A percentile compares a stretch with the other conserved stretches of the same genome.
Conservation (phyloP, 2,329 filamentous ascomycete genomes). For the Cercospora sojina region DNA sequence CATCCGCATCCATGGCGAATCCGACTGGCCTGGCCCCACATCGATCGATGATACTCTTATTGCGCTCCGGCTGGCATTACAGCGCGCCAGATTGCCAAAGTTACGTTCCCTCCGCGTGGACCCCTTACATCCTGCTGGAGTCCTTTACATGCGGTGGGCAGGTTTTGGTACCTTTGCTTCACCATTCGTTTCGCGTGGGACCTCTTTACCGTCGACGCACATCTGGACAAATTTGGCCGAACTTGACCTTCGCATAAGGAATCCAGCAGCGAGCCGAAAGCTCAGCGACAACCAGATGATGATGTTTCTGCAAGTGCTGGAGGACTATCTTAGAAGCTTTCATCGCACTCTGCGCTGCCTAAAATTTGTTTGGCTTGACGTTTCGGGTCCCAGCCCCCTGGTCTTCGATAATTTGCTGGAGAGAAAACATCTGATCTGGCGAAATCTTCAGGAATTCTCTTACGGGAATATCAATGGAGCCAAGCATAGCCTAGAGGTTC, state of each 20-base stretch:
- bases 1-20: conserved; percentile 31
- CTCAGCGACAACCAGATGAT: conserved; percentile 28
- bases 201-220: not conserved
- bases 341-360: conserved; percentile 30
- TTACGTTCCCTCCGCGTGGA: conserved; percentile 28
- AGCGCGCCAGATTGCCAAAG: conserved; percentile 23
- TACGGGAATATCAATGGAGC: conserved; percentile 27
- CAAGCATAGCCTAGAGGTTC: not conserved
- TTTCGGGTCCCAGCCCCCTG: conserved; percentile 35
- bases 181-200: conserved; percentile 5
- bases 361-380: conserved; percentile 36
- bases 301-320: conserved; percentile 35
- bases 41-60: conserved; percentile 31
- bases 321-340: conserved; percentile 37
- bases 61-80: conserved; percentile 32
- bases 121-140: conserved; percentile 36
- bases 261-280: conserved; percentile 22
- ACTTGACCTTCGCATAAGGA: conserved; percentile 34
- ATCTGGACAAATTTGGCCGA: conserved; percentile 32
- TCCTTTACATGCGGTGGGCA: conserved; percentile 38
- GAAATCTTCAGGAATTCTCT: conserved; percentile 27
- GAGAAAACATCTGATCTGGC: conserved; percentile 26
- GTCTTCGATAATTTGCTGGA: conserved; percentile 26
- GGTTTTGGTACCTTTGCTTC: conserved; percentile 30
- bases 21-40: conserved; percentile 34